These are phyloP conservation scores for Pseudevernia furfuracea DNA, from an alignment of 495 filamentous ascomycete genomes.

Conservation along the genomic window DNA sequence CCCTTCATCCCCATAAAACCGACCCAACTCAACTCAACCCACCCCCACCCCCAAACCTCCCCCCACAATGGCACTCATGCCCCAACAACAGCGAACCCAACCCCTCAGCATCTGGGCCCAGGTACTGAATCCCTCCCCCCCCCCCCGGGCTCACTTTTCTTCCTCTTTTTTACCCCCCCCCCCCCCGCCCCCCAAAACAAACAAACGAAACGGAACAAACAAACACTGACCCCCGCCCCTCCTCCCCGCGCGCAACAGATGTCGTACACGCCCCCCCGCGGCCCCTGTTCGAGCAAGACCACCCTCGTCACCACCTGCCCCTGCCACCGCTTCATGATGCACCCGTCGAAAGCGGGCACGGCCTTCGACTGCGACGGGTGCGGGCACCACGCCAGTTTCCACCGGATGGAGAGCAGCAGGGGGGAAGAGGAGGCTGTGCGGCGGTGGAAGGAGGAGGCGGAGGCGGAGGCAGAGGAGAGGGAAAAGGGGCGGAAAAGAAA, in stretches of 20 bases:
- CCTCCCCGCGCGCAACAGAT: slow-evolving; percentile 15
- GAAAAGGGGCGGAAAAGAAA: slow-evolving; percentile 13
- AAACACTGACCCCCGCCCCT: background rate
- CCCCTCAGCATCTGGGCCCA: slow-evolving; percentile 3
- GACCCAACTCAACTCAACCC: too few species aligned
- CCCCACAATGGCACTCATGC: background rate
- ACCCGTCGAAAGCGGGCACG: slow-evolving; percentile 46
- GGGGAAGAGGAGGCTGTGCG: slow-evolving; percentile 40
- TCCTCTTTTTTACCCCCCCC: background rate
- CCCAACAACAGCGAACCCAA: background rate
- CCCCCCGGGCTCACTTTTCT: background rate
- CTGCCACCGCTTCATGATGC: slow-evolving; percentile 51
- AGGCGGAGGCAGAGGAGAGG: slow-evolving; percentile 11
- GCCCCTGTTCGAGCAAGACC: slow-evolving; percentile 37
- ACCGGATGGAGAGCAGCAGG: slow-evolving; percentile 41
- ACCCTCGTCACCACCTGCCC: slow-evolving; percentile 42
- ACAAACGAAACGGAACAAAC: too few species aligned
- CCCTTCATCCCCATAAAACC: too few species aligned
- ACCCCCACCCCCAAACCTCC: background rate
- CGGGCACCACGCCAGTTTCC: slow-evolving; percentile 47
- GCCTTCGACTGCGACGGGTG: slow-evolving; percentile 50
- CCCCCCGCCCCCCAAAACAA: background rate
- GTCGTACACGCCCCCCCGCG: slow-evolving; percentile 32
- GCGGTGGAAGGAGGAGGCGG: slow-evolving; percentile 34
- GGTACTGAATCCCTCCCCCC: background rate